Evolutionary conservation across 805 yeast genomes (phyloP).

Genomic region (Ogataea methylovora): DNA sequence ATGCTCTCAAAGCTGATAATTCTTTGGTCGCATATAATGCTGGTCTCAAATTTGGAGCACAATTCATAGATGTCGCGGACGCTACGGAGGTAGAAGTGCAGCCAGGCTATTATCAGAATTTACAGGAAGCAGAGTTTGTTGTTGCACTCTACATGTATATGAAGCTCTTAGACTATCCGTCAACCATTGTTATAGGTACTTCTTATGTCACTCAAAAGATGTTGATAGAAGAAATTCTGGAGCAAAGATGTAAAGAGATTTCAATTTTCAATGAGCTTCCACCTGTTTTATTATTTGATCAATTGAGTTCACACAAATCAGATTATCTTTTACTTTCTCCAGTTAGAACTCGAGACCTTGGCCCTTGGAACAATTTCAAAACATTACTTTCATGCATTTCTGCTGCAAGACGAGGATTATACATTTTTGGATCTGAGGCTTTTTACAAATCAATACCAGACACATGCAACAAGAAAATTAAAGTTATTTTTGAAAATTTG

Average conservation of each 20-base stretch:
- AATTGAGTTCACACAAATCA: constrained; percentile 19
- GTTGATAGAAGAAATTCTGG: constrained; percentile 34
- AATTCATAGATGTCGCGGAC: constrained; percentile 26
- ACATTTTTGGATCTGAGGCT: constrained; percentile 6
- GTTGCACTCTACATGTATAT: constrained; percentile 39
- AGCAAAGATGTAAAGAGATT: constrained; percentile 16
- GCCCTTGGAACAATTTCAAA: constrained; percentile 9
- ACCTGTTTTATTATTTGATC: constrained; percentile 16
- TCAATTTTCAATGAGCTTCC: constrained; percentile 20
- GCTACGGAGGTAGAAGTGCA: constrained; percentile 21
- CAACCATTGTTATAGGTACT: constrained; percentile 33
- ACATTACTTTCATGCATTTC: too few species aligned
- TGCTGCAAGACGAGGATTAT: constrained; percentile 8
- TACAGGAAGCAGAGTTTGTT: constrained; percentile 42
- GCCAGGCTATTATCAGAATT: constrained; percentile 25
- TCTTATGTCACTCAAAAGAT: constrained; percentile 31
- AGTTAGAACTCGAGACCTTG: constrained; percentile 24
- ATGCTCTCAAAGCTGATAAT: neutral
- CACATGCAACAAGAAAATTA: too few species aligned
- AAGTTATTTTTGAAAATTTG: neutral
- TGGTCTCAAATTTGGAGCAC: constrained; percentile 26
- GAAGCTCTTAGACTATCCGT: constrained; percentile 35
- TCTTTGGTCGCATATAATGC: constrained; percentile 7
- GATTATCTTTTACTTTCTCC: constrained; percentile 28
- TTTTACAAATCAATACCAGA: neutral